Conservation (phyloP, 176 grass and related monocot species). For the Carex littledalei region DNA sequence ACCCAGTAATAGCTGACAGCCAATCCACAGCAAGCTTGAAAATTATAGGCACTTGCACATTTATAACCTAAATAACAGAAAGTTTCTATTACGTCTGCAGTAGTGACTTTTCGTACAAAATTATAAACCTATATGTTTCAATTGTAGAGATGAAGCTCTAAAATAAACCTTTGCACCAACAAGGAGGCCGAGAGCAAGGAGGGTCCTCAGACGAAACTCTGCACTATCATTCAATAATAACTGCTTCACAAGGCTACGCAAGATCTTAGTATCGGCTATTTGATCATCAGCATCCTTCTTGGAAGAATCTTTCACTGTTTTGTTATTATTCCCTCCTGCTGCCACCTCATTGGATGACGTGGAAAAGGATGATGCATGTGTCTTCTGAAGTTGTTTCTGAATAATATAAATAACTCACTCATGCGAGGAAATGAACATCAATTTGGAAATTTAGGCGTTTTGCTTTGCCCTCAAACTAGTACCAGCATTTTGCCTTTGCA, state of each 20-base stretch:
- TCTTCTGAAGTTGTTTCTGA: slow-evolving; percentile 45
- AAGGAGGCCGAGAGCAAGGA: slow-evolving; percentile 68
- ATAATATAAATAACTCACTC: neutral
- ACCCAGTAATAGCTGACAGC: slow-evolving; percentile 68
- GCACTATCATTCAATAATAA: slow-evolving; percentile 67
- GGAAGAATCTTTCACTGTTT: slow-evolving; percentile 35
- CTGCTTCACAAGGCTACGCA: slow-evolving; percentile 74
- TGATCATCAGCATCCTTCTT: slow-evolving; percentile 62
- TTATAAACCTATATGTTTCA: neutral
- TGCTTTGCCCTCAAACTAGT: neutral
- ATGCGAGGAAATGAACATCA: neutral
- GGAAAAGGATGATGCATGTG: slow-evolving; percentile 54
- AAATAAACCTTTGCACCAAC: slow-evolving; percentile 83
- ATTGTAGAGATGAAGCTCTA: neutral
- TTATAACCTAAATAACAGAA: slow-evolving; percentile 83
- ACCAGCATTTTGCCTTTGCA: neutral
- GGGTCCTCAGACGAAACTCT: slow-evolving; percentile 83
- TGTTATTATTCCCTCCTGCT: slow-evolving; percentile 31
- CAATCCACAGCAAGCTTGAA: slow-evolving; percentile 98
- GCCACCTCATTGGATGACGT: slow-evolving; percentile 56
- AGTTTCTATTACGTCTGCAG: neutral
- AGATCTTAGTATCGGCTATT: slow-evolving; percentile 73
- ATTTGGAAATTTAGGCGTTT: neutral
- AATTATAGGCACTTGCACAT: slow-evolving; percentile 98
- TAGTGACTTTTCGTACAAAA: neutral